Evolutionary conservation across 2,329 filamentous ascomycete genomes (phyloP), one percentile per base, ranked within the genome.

Genomic region (Fusarium haematococcum): DNA sequence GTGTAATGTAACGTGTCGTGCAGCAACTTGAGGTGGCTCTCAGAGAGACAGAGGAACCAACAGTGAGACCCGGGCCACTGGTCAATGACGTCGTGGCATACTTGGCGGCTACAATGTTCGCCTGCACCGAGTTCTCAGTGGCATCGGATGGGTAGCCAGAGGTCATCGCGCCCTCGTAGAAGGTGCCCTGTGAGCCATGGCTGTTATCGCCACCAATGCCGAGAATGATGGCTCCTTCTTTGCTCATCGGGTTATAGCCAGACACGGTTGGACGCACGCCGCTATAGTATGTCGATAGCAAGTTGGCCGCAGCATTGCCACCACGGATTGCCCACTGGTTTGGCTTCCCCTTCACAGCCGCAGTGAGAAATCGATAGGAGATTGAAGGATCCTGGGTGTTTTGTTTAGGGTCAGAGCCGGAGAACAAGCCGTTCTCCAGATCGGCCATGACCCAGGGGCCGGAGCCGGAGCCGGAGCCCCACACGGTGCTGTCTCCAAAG

Each of bases 391-490:
- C 68, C 0, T 35, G 70, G 6, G 69, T 43, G 6, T 72, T 72
- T 13, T 72, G 63, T 43, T 73, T 73, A 1, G 69, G 33, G 20
- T 30, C 18, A 18, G 62, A 18, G 16, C 90, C 91, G 0, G 90
- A 91, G 82, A 92, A 93, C 3, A 93, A 82, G 5, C 89, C 89
- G 70, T 93, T 92, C 79, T 93, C 91, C 0, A 93, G 86, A 80
- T 93, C 91, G 0, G 90, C 91, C 90, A 93, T 92, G 74, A 93
- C 79, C 91, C 91, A 93, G 0, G 91, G 91, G 0, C 91, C 91
- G 50, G 75, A 85, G 52, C 90, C 91, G 5, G 88, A 65, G 10
- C 91, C 91, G 9, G 80, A 81, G 20, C 91, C 91, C 88, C 89
- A 91, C 73, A 68, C 68, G 0, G 84, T 89, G 79, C 77, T 87